phyloP scores from a whole-genome alignment of 148 eudicot species.

The Vaccinium macrocarpon region DNA sequence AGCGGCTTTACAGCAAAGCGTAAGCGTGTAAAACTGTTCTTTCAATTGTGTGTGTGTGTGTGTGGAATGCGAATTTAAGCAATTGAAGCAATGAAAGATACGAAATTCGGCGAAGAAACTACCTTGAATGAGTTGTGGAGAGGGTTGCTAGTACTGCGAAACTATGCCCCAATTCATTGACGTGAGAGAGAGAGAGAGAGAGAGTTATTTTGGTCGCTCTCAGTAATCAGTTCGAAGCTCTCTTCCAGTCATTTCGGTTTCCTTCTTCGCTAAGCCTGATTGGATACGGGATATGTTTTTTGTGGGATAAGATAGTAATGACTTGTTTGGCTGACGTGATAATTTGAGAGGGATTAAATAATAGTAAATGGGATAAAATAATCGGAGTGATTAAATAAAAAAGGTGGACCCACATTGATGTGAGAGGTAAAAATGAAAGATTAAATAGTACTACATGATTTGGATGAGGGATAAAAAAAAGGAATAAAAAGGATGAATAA shows the following conservation, averaged over 20 bases:
- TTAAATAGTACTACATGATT: too few species aligned
- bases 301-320: too few species aligned
- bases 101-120: neutral
- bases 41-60: neutral
- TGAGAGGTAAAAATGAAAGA: too few species aligned
- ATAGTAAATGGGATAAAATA: too few species aligned
- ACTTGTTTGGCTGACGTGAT: too few species aligned
- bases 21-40: neutral
- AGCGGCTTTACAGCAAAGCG: neutral
- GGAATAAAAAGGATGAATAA: too few species aligned
- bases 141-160: neutral
- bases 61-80: neutral
- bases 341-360: too few species aligned
- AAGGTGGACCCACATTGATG: too few species aligned
- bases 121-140: neutral
- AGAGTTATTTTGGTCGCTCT: neutral
- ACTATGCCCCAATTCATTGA: neutral
- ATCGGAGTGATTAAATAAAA: too few species aligned
- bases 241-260: slow-evolving; percentile 8
- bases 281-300: too few species aligned
- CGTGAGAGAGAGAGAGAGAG: neutral
- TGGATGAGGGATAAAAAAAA: too few species aligned
- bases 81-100: neutral
- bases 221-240: neutral
- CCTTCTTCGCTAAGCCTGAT: slow-evolving; percentile 11